Base-by-base conservation (phyloP, 2,329 filamentous ascomycete genomes). In the Cercospora citrullina region DNA sequence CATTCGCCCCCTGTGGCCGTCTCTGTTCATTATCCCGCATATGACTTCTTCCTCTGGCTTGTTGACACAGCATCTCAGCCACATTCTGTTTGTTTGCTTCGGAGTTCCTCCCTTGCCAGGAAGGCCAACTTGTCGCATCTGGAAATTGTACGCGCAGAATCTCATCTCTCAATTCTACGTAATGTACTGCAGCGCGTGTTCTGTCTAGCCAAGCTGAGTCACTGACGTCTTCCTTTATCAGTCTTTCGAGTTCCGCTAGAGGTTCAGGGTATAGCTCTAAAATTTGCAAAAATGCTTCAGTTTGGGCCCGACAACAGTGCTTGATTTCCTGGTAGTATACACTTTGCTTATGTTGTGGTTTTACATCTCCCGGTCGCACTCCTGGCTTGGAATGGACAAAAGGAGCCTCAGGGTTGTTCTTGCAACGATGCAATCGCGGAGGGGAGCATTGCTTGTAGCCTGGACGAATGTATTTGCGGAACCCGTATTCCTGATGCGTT, bases 381-480 rank as follows among this genome's bases (percentile, higher is more conserved):
- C 12, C 6, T 4, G 39, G 60, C 23, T 30, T n/a, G 2, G 10
- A 21, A 21, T 28, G 4, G 10, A 18, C 36, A 7, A 12, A 45
- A 18, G 42, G 3, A 18, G 16, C 12, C 8, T 28, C 36, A 10
- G 10, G 16, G 6, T 5, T 33, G 14, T 51, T 31, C 60, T 62
- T 62, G 42, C 3, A 62, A n/a, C 23, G 31, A 21, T 26, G 30
- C n/a, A 58, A 12, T 28, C 33, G 63, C 31, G 51, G 53, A 42
- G 48, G 63, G n/a, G 9, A 23, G 23, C 23, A 51, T 16, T 45
- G 58, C 45, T 68, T 64, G 61, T 31, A 64, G 33, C 61, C 42
- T 21, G 66, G 30, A 21, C 61, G 23, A n/a, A 48, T 61, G 45
- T 68, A 68, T 30, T 23, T 59, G 14, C 61, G 55, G 26, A 55